phyloP scores from a whole-genome alignment of 1,284 basidiomycete species.

The Mycena sp. region DNA sequence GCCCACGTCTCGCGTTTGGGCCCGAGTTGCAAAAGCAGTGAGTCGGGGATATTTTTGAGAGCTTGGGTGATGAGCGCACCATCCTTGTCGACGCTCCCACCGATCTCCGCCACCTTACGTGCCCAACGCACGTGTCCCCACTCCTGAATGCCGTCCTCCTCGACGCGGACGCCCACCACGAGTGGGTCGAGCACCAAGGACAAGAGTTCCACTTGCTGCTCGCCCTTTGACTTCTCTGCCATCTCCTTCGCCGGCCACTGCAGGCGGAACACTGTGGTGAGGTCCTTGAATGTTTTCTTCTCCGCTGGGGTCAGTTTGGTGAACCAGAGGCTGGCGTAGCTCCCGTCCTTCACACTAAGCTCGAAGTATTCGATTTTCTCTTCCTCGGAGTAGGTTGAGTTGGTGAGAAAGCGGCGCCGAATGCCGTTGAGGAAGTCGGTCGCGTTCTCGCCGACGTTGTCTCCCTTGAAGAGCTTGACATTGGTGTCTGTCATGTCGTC shows the following conservation, averaged over 20 bases:
- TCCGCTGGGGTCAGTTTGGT: not conserved
- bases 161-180: not conserved
- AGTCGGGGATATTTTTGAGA: too few species aligned
- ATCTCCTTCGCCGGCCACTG: not conserved
- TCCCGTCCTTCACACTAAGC: too few species aligned
- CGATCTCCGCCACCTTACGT: not conserved
- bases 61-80: not conserved
- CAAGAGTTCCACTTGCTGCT: not conserved
- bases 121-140: too few species aligned
- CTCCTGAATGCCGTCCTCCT: too few species aligned
- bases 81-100: not conserved
- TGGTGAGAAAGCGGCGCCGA: too few species aligned
- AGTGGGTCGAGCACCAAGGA: not conserved
- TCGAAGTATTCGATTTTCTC: too few species aligned
- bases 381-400: too few species aligned
- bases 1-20: not conserved
- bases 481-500: too few species aligned
- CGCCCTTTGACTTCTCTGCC: not conserved
- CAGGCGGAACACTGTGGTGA: not conserved
- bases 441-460: not conserved
- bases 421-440: not conserved
- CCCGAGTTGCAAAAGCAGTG: not conserved
- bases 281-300: not conserved
- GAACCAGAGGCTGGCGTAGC: not conserved
- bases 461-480: not conserved